phyloP scores from a whole-genome alignment of 129 eudicot genomes.

The Centrapalus pauciflorus region DNA sequence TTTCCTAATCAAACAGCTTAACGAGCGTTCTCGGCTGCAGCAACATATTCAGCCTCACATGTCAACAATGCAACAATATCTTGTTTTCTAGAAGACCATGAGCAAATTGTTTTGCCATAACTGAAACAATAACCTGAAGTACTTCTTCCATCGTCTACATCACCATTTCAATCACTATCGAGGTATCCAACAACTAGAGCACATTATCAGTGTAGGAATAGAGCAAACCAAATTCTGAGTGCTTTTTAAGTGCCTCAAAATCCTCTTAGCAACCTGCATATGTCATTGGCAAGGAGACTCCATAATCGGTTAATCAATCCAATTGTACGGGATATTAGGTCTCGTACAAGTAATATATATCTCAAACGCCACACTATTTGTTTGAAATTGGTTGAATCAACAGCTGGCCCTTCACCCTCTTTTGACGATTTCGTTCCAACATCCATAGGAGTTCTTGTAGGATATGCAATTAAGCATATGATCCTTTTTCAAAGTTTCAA shows the following conservation, averaged over 20 bases:
- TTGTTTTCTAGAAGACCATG: constrained; percentile 8
- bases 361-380: too few relatives aligned
- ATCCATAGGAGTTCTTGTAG: too few relatives aligned
- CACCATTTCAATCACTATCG: constrained; percentile 7
- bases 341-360: too few relatives aligned
- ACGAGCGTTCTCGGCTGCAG: not conserved
- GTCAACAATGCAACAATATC: not conserved
- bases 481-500: too few relatives aligned
- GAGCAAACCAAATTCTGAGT: constrained; percentile 2
- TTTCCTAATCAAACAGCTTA: not conserved
- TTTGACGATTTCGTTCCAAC: too few relatives aligned
- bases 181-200: not conserved
- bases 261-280: constrained; percentile 6
- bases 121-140: not conserved
- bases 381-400: too few relatives aligned
- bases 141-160: not conserved
- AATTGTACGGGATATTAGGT: constrained; percentile 9
- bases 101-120: not conserved
- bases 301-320: not conserved
- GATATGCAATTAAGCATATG: too few relatives aligned
- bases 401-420: too few relatives aligned
- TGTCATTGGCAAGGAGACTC: constrained; percentile 6
- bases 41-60: not conserved
- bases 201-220: not conserved
- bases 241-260: constrained; percentile 6